Evolutionary conservation across 495 filamentous ascomycete genomes (phyloP), one percentile per base, ranked within the genome.

Genomic region (Hypoxylon fragiforme): DNA sequence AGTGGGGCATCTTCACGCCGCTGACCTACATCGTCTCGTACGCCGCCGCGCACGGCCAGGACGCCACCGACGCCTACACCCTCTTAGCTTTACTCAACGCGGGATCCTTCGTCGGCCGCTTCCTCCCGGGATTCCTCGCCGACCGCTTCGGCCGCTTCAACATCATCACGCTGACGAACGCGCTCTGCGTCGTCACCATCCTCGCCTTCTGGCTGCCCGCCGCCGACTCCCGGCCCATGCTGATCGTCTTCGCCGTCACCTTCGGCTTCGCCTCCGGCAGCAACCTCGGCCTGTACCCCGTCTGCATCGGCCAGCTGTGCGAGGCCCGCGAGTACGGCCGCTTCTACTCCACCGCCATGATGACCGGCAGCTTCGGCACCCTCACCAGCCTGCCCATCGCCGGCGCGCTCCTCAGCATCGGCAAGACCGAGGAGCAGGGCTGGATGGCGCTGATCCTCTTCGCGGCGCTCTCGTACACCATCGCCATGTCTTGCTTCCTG

Each of bases 221-320:
- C 2, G 73, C 79, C 0, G 69, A 72, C 22, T 84, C 79, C 21
- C 67, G 82, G 20, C 72, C 82, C 0, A 67, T 88, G 49, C 74
- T 91, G 34, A 76, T 91, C 46, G 80, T 85, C 7, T 97, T 90
- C 63, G 71, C 87, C 0, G 69, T 92, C 0, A 63, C 90, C 0
- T 96, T 96, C 70, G 92, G 92, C 2, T 92, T 96, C 63, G 84
- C 84, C 11, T 89, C 84, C 28, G 92, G 92, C 3, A 87, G 85
- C 48, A 94, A 94, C 54, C 86, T 97, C 48, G 86, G 85, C 18
- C 69, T 97, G 40, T 88, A 89, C 2, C 92, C 92, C 0, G 91
- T 96, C 2, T 96, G 91, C 62, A 82, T 97, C 8, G 91, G 91
- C 3, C 90, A 96, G 74, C 79, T 96, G 21, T 97, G 91, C 71